Evolutionary conservation across 352 stramenopile species (phyloP).

Genomic region (Plasmopara viticola): DNA sequence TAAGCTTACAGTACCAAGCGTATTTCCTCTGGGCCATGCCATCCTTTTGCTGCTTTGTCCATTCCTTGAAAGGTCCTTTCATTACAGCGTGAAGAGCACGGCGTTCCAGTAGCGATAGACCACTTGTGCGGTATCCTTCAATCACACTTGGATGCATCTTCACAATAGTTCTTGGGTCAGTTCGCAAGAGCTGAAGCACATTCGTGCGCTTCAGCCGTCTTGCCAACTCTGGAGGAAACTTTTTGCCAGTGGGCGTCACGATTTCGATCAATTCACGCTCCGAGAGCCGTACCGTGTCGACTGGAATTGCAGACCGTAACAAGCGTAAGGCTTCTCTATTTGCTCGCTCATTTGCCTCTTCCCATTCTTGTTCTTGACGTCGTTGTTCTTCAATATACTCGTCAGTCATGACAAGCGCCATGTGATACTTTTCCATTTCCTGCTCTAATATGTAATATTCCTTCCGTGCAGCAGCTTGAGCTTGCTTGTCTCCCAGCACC

Average conservation of each 20-base stretch:
- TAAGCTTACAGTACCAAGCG: slow-evolving; percentile 78
- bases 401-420: slow-evolving; percentile 83
- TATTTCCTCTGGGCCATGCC: slow-evolving; percentile 78
- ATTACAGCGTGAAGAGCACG: slow-evolving; percentile 79
- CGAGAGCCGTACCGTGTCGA: slow-evolving; percentile 72
- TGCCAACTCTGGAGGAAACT: slow-evolving; percentile 60
- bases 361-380: slow-evolving; percentile 62
- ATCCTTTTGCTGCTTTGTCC: slow-evolving; percentile 75
- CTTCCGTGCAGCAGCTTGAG: slow-evolving; percentile 45
- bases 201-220: slow-evolving; percentile 87
- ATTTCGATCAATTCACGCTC: slow-evolving; percentile 59
- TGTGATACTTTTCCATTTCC: slow-evolving; percentile 89
- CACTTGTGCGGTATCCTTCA: slow-evolving; percentile 48
- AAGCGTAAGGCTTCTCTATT: slow-evolving; percentile 54
- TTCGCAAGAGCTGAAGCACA: slow-evolving; percentile 73
- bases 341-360: slow-evolving; percentile 38
- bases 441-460: slow-evolving; percentile 88
- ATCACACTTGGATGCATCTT: slow-evolving; percentile 82
- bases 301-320: slow-evolving; percentile 70
- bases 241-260: slow-evolving; percentile 49
- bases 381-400: slow-evolving; percentile 84
- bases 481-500: slow-evolving; percentile 38
- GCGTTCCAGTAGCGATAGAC: slow-evolving; percentile 80
- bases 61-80: slow-evolving; percentile 42
- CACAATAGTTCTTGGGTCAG: slow-evolving; percentile 61